These are phyloP conservation scores for Vitis riparia DNA, from an alignment of 164 flowering plant genomes.

Conservation along the genomic window DNA sequence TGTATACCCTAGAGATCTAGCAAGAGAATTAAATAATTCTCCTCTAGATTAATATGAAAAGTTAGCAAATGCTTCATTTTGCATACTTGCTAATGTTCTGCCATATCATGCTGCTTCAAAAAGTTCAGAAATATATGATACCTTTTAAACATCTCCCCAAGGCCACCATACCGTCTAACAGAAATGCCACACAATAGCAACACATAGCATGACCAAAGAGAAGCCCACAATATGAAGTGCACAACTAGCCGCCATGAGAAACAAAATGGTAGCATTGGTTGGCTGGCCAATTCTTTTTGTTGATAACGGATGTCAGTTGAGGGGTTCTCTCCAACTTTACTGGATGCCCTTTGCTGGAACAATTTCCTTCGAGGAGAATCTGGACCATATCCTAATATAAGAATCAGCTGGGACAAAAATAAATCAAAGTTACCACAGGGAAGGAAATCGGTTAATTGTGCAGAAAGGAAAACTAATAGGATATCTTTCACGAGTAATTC, in stretches of 20 bases:
- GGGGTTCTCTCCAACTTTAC: slow-evolving; percentile 21
- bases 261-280: slow-evolving; percentile 8
- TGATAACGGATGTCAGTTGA: slow-evolving; percentile 17
- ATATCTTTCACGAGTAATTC: neutral
- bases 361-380: slow-evolving; percentile 90
- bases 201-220: slow-evolving; percentile 63
- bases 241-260: slow-evolving; percentile 65
- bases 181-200: slow-evolving; percentile 64
- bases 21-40: too few species aligned
- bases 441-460: neutral
- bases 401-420: slow-evolving; percentile 50
- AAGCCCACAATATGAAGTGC: slow-evolving; percentile 67
- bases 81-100: too few species aligned
- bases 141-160: slow-evolving; percentile 86
- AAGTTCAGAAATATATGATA: slow-evolving; percentile 18
- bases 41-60: too few species aligned
- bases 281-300: slow-evolving; percentile 17
- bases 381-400: slow-evolving; percentile 77
- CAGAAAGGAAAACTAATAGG: neutral
- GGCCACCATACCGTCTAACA: slow-evolving; percentile 64
- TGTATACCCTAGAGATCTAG: too few species aligned
- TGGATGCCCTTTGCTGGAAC: slow-evolving; percentile 30
- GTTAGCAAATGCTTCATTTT: too few species aligned
- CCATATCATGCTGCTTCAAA: neutral
- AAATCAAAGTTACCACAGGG: neutral